Base-by-base conservation (phyloP, 129 eudicot species). In the Pseudognaphalium luteoalbum region DNA sequence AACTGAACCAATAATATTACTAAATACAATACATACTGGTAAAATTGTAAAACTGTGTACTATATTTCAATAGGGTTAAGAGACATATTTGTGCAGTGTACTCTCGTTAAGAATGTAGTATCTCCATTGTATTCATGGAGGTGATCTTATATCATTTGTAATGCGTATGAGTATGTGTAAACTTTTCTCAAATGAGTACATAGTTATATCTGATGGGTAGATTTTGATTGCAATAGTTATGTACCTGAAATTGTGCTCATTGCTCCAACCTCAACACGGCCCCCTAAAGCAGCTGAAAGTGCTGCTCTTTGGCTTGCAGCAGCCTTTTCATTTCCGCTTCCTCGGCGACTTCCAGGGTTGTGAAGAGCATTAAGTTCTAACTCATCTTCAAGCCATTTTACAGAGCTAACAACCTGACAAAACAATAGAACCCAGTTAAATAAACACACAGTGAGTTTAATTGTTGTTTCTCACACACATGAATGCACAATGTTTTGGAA, bases 351-450 rank as follows among this genome's bases (percentile, higher is more conserved):
- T 68, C 96, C 97, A 75, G 99, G 96, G 83, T 91, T 91, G 69
- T 95, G 99, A 87, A 95, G 97, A 68, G 97, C 96, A 83, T 91
- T 95, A 62, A 95, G 99, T 86, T 95, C 99, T 73, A 95, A 80
- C 90, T 95, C 99, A 81, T 95, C 99, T 85, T 95, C 99, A 86
- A 95, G 99, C 97, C 99, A 95, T 79, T 91, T 91, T 74, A 95
- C 99, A 19, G 99, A 95, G 89, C 99, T 91, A 76, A 95, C 99
- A 78, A 95, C 99, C 99, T 95, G 66, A 61, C 19, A n/a, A 66
- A 44, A 30, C 22, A 14, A 64, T 3, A 68, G 29, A 66, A 21
- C n/a, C 57, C 33, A 12, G 21, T 51, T 5, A 47, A 44, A 19
- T 28, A 62, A 42, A 37, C 34, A 17, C 33, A 25, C 30, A 42